Percentiles rank a stretch among this genome's conserved stretches.
Conservation (phyloP, 805 yeast species). For the Wickerhamiella galacta region DNA sequence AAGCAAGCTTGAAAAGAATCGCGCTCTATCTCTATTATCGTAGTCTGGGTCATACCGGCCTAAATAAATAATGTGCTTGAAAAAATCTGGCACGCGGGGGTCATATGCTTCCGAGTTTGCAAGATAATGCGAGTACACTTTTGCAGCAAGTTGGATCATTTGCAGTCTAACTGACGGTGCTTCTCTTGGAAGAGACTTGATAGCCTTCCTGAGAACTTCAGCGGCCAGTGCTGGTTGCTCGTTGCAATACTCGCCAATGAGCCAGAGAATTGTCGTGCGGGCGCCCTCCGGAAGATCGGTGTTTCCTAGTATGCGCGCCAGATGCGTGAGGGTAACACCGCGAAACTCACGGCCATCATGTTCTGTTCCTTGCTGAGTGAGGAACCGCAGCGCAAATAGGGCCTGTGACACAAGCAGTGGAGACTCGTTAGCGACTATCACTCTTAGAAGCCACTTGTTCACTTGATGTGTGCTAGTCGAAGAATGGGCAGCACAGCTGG, state of each 20-base stretch:
- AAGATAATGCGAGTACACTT: constrained; percentile 41
- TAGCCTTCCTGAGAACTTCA: constrained; percentile 49
- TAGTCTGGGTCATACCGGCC: constrained; percentile 57
- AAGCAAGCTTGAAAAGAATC: constrained; percentile 50
- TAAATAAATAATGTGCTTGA: constrained; percentile 41
- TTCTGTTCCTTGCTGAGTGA: constrained; percentile 10
- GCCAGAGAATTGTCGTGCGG: constrained; percentile 74
- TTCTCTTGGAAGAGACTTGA: constrained; percentile 39
- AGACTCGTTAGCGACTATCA: constrained; percentile 1
- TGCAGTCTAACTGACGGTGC: constrained; percentile 47
- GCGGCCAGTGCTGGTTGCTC: constrained; percentile 40
- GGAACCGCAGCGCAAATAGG: constrained; percentile 11
- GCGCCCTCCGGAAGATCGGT: constrained; percentile 28
- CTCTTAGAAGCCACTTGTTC: constrained; percentile 9
- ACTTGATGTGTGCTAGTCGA: constrained; percentile 1
- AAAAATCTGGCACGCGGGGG: constrained; percentile 31
- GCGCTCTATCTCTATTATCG: constrained; percentile 73
- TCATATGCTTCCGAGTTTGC: constrained; percentile 17
- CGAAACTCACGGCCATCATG: constrained; percentile 2
- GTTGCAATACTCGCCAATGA: constrained; percentile 64
- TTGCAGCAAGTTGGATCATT: constrained; percentile 56
- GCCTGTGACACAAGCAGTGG: constrained; percentile 10
- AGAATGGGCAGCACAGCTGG: constrained; percentile 6
- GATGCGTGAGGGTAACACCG: constrained; percentile 12
- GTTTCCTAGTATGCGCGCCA: constrained; percentile 17